phyloP scores from a whole-genome alignment of 75 land plant genomes.

The Isoetes taiwanensis region DNA sequence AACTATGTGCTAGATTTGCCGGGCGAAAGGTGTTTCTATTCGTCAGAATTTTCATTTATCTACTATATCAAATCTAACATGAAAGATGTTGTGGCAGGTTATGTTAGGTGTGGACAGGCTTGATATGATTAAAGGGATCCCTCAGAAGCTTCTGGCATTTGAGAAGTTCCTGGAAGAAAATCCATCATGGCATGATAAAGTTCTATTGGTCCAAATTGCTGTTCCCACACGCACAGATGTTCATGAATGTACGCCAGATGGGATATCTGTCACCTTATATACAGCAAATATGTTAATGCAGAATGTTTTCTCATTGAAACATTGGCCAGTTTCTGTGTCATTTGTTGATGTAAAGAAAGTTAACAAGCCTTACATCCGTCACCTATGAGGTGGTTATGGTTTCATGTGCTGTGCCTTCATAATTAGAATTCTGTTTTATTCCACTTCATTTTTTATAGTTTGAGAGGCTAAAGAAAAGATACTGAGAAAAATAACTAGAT shows the following conservation, averaged over 20 bases:
- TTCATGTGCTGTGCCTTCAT: too few species aligned
- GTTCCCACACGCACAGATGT: constrained; percentile 6
- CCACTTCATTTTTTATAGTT: too few species aligned
- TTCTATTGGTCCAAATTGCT: neutral
- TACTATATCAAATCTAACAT: too few species aligned
- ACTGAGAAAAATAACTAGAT: too few species aligned
- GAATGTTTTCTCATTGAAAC: constrained; percentile 1
- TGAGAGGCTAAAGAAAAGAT: too few species aligned
- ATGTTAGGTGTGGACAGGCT: constrained; percentile 4
- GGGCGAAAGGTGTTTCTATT: neutral
- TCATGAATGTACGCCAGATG: constrained; percentile 2
- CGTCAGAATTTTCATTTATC: neutral
- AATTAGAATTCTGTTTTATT: too few species aligned
- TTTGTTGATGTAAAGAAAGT: too few species aligned
- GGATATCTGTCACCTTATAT: too few species aligned
- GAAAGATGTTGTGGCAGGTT: neutral
- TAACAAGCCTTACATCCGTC: too few species aligned
- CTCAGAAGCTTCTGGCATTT: neutral
- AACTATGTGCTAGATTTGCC: neutral
- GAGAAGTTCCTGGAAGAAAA: constrained; percentile 5
- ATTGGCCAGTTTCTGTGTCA: neutral
- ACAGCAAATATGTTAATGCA: too few species aligned
- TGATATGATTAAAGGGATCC: constrained; percentile 6
- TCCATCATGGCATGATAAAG: constrained; percentile 5
- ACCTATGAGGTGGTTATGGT: too few species aligned